phyloP scores from a whole-genome alignment of 2,329 filamentous ascomycete species.

The Rhynchosporium agropyri region DNA sequence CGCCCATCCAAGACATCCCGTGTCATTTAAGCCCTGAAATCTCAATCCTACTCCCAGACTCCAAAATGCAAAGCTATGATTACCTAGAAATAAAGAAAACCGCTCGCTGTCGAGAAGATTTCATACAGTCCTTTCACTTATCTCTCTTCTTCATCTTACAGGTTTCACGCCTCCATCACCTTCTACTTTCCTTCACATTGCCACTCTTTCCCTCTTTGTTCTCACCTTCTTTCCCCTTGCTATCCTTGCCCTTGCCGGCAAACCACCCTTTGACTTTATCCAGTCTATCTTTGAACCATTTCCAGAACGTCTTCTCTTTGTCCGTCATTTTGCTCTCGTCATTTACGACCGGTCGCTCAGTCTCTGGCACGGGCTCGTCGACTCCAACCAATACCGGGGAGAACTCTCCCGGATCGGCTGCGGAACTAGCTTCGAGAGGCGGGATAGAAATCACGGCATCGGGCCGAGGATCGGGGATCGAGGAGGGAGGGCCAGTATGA shows the following conservation, averaged over 20 bases:
- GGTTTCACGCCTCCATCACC: neutral
- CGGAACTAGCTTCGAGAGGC: constrained; percentile 38
- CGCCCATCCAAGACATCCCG: neutral
- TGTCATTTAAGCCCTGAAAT: neutral
- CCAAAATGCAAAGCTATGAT: neutral
- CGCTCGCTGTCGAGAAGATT: too few species aligned
- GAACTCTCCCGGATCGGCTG: constrained; percentile 34
- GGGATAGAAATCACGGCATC: constrained; percentile 37
- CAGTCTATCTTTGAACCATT: constrained; percentile 55
- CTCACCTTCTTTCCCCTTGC: neutral
- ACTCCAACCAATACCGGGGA: constrained; percentile 39
- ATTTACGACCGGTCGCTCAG: constrained; percentile 32
- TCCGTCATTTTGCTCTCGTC: constrained; percentile 35
- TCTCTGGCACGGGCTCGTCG: constrained; percentile 34
- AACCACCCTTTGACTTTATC: constrained; percentile 44
- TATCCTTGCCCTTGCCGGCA: constrained; percentile 18
- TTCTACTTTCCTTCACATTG: neutral
- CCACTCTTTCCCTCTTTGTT: neutral
- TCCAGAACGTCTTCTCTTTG: constrained; percentile 48
- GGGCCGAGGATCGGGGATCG: constrained; percentile 22
- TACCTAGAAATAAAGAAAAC: too few species aligned
- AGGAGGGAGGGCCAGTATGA: neutral
- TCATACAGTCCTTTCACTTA: too few species aligned
- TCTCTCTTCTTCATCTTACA: too few species aligned
- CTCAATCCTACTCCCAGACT: neutral